Base-by-base conservation (phyloP, 179 eudicot species). In the Silene coronaria region DNA sequence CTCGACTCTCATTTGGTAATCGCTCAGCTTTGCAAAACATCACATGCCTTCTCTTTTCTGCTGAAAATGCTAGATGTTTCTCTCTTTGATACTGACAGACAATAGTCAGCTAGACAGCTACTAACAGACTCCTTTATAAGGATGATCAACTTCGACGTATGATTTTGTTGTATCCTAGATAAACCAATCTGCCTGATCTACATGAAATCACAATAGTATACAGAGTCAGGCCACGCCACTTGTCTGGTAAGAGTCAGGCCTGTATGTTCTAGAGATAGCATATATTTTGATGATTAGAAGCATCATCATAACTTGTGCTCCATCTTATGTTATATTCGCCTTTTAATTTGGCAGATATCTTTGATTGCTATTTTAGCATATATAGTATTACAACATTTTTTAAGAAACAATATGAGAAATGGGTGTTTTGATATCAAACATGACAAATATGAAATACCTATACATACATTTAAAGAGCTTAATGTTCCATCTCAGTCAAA, bases 231-330 rank as follows among this genome's bases (percentile, higher is more conserved):
- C 71, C 51, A 36, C 70, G 2, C 71, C 51, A 36, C 70, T 48
- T 45, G 32, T 42, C 8, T 19, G 72, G 45, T 16, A 68, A 16
- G 28, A 46, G 51, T 23, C 60, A 23, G 73, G 48, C 14, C 12
- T 70, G 60, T 22, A 66, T 65, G 30, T 23, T 67, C 24, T 59
- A 75, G 72, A 67, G 21, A 57, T 53, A 11, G 62, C 23, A 14
- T 28, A 53, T 32, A 32, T 28, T 51, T 34, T 32, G 53, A 24
- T 64, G 24, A 62, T 63, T 21, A 5, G 42, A 62, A 46, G 59
- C 10, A 55, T 22, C 21, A 70, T 46, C 17, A 46, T 45, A 28
- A 45, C 48, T 17, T 42, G 21, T 63, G 28, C 68, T 38, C 23
- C 58, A 42, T 53, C 21, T 4, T 17, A 4, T 53, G 21, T 53